phyloP scores from a whole-genome alignment of 1,284 basidiomycete genomes.

The Rhizoctonia solani region DNA sequence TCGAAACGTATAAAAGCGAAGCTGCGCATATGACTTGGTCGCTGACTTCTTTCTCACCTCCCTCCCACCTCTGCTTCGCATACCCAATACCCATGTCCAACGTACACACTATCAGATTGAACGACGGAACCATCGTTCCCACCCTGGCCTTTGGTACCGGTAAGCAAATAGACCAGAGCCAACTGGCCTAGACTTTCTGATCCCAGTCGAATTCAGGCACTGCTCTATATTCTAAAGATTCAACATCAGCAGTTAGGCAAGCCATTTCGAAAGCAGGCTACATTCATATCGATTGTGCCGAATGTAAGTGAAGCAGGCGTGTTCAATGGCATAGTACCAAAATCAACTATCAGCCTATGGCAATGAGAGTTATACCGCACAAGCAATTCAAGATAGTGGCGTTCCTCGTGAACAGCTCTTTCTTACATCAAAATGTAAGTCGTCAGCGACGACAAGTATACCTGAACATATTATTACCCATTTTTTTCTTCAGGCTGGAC shows the following conservation, averaged over 20 bases:
- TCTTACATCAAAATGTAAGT: slow-evolving; percentile 29
- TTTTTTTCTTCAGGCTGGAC: slow-evolving; percentile 10
- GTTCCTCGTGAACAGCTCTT: slow-evolving; percentile 27
- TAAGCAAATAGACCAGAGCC: neutral
- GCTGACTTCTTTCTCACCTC: neutral
- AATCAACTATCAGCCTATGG: slow-evolving; percentile 33
- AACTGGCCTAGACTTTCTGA: neutral
- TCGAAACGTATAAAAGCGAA: slow-evolving; percentile 21
- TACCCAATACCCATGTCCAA: slow-evolving; percentile 6
- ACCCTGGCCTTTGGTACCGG: slow-evolving; percentile 28
- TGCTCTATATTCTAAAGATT: slow-evolving; percentile 19
- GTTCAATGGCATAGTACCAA: neutral
- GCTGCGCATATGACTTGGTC: slow-evolving; percentile 1
- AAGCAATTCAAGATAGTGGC: slow-evolving; percentile 36
- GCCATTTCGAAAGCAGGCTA: slow-evolving; percentile 35
- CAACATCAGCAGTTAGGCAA: slow-evolving; percentile 17
- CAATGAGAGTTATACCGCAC: slow-evolving; percentile 37
- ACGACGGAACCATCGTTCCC: slow-evolving; percentile 26
- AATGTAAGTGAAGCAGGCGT: slow-evolving; percentile 18
- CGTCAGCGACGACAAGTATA: neutral
- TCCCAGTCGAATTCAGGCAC: slow-evolving; percentile 1
- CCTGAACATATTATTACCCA: no score
- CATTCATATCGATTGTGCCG: slow-evolving; percentile 40
- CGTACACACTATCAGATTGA: slow-evolving; percentile 20
- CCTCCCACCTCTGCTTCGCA: neutral